Base-by-base conservation (phyloP, 306 rosid genomes). In the Dicorynia guianensis region DNA sequence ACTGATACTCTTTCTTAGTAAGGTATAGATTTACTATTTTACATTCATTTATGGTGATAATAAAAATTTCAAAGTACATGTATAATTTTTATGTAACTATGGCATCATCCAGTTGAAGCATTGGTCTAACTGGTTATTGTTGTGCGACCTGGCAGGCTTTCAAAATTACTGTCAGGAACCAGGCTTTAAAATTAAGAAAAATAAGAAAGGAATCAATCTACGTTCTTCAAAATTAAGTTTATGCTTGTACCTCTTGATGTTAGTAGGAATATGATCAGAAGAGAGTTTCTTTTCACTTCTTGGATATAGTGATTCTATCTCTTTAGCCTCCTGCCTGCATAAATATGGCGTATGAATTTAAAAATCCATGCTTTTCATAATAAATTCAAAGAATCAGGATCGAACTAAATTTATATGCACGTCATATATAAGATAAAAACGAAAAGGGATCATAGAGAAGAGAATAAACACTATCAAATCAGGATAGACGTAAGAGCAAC, bases 281-380 rank as follows among this genome's bases (percentile, higher is more conserved):
- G 84, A 20, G 14, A 73, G 80, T 25, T 69, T 53, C n/a, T 15
- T 60, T 69, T 55, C 64, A 34, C 77, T 62, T 70, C 58, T 85
- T 39, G 52, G 67, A 75, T 76, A 15, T 25, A 48, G 67, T 60
- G 80, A 84, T 57, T 72, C 81, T 39, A 91, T 75, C 74, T 90
- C 89, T 80, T 79, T 25, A 68, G 93, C 98, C 74, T 91, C 97
- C 80, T 85, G 78, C 86, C 98, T 91, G 12, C 76, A 80, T 17
- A 73, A 35, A 55, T 19, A 67, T 39, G 13, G 59, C 2, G 38
- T 81, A 69, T 4, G 5, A 52, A 65, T 70, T 18, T 61, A 42
- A 48, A 71, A 71, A 13, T 43, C 30, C 53, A 79, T 43, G 14
- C 54, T 50, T 15, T 38, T 69, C 48, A 18, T 50, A 64, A 82